Base-by-base conservation (phyloP, 2,329 filamentous ascomycete genomes). In the Thyridium curvatum region DNA sequence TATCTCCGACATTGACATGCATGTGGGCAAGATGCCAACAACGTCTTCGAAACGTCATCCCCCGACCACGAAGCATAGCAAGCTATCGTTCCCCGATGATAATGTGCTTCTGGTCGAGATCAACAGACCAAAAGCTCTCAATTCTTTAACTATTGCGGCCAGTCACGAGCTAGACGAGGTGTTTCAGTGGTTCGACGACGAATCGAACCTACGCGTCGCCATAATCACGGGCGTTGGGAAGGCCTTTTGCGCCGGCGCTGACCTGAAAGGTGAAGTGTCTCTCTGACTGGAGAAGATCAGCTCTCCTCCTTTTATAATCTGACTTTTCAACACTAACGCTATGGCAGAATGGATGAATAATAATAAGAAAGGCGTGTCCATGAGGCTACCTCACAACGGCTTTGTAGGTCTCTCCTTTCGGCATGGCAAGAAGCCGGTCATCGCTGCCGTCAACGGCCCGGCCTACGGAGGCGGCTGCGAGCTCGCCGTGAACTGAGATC, bases 381-480 rank as follows among this genome's bases (percentile, higher is more conserved):
- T 26, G 21, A 6, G 10, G 10, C 21, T 26, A 6, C 21, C 21
- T 10, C 6, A 26, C 6, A 10, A 26, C 21, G 21, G 21, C 21
- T 57, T 57, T 37, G 50, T 48, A 34, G 49, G 51, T 1, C 53
- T 79, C 2, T 70, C 68, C 21, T 64, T 72, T 7, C 62, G 77
- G 3, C 53, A 59, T 9, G 76, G 77, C 31, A 73, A 71, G 54
- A 82, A 83, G 49, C 78, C 78, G 1, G 65, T 83, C 26, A 77
- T 82, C 39, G 74, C 74, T 2, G 79, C 78, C 4, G 76, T 82
- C 13, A 80, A 82, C 50, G 78, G 79, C 4, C 63, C 76, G 14
- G 75, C 73, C 35, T 66, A 77, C 46, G 78, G 78, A 3, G 79
- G 75, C 15, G 78, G 77, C 1, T 74, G 71, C 45, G 79, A 83